phyloP scores from a whole-genome alignment of 2,329 filamentous ascomycete genomes.

The Trichoderma atrobrunneum region DNA sequence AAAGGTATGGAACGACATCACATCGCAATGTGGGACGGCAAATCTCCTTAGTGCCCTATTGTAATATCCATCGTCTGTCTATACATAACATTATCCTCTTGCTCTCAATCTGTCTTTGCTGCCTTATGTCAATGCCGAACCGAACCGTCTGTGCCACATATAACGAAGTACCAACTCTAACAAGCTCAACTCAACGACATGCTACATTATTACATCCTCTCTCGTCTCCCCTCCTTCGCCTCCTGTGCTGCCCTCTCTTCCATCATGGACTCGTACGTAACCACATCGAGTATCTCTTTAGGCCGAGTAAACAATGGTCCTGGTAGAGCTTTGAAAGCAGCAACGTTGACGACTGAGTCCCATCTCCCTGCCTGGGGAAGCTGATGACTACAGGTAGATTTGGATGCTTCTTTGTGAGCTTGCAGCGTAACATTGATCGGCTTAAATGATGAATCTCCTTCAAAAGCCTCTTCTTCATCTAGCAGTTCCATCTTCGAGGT shows the following conservation, averaged over 20 bases:
- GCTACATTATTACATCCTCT: neutral
- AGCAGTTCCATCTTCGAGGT: neutral
- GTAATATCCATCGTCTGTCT: neutral
- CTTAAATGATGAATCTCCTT: too few relatives aligned
- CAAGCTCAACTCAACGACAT: neutral
- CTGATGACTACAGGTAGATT: neutral
- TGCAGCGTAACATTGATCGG: too few relatives aligned
- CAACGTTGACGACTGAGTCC: neutral
- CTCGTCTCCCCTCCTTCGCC: neutral
- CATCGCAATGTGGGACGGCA: neutral
- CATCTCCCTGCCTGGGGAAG: neutral
- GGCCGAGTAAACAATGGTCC: slow-evolving; percentile 1
- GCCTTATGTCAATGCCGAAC: neutral
- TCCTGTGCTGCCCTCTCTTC: neutral
- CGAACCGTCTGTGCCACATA: neutral
- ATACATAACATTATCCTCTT: neutral
- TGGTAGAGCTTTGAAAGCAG: neutral
- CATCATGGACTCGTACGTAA: neutral
- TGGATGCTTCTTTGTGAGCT: neutral
- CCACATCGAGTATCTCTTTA: neutral
- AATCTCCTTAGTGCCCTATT: neutral
- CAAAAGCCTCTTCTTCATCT: neutral
- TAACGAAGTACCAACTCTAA: neutral
- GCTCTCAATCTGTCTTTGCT: neutral
- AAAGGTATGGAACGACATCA: neutral